Evolutionary conservation across 768 basidiomycete species (phyloP), one percentile per base, ranked within the genome.

Genomic region (Lanmaoa rubissima): DNA sequence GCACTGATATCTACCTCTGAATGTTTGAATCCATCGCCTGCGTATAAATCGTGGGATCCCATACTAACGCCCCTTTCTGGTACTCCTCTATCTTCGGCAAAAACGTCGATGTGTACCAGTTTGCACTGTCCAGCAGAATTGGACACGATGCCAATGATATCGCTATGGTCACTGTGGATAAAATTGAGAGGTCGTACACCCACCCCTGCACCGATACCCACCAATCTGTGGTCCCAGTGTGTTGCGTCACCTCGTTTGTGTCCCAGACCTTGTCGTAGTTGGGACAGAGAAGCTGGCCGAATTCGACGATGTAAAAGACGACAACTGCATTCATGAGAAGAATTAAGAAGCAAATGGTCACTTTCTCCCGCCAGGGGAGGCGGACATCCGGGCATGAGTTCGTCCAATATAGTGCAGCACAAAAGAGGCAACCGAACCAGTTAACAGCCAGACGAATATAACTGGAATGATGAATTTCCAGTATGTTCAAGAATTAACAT

Each of bases 291-390:
- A 98, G 76, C 26, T 78, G 76, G 14, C 94, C 94, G 68, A 98
- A 95, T 58, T 86, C 81, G 65, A 94, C 76, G 67, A 96, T 94
- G 74, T 92, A 94, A 76, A 96, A 96, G 62, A 95, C 78, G 71
- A 96, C 82, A 57, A 82, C 66, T 4, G 66, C 84, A 74, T 95
- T 95, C 62, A 89, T 73, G 53, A 90, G 70, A 63, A 91, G 76
- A 65, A 98, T 94, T 63, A 97, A 80, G 69, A 84, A 77, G 75
- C 84, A 94, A 58, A 97, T 94, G 0, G 94, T 85, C 24, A 95
- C 69, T 72, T 97, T 98, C 70, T 97, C 94, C 55, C 94, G 78
- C 94, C 94, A 98, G 0, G 94, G 94, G 21, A 96, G 79, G 26
- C 89, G 88, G 11, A 98, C 75, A 68, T 98, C 94, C 1, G 92